Evolutionary conservation across 1,139 yeast species (phyloP).

Genomic region (Hanseniaspora sp.): DNA sequence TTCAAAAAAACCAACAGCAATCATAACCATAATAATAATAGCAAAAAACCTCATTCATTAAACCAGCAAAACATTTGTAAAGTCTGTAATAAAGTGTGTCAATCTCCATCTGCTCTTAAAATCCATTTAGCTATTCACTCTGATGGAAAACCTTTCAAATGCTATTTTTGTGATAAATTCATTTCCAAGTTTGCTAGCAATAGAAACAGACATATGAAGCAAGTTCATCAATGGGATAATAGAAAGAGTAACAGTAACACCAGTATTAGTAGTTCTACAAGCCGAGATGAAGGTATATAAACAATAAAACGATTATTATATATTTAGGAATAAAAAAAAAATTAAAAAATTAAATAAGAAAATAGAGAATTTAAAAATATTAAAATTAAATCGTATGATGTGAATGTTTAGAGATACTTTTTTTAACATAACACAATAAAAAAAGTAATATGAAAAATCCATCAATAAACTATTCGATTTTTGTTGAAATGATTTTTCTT

Average conservation of each 20-base stretch:
- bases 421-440: no score
- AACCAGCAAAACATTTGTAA: background rate
- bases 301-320: no score
- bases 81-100: conserved; percentile 10
- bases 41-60: background rate
- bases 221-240: conserved; percentile 14
- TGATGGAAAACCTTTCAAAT: conserved; percentile 14
- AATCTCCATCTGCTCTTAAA: conserved; percentile 14
- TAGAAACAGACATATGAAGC: conserved; percentile 15
- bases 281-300: no score
- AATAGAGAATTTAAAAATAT: no score
- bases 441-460: no score
- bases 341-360: no score
- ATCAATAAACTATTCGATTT: no score
- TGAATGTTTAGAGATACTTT: no score
- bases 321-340: no score
- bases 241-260: background rate
- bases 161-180: conserved; percentile 10
- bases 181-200: conserved; percentile 14
- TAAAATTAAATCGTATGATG: no score
- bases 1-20: background rate
- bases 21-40: background rate
- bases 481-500: no score
- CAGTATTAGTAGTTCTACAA: no score
- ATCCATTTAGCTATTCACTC: conserved; percentile 14